These are phyloP conservation scores for Claviceps cyperi DNA, from an alignment of 2,329 filamentous ascomycete species.

Conservation along the genomic window DNA sequence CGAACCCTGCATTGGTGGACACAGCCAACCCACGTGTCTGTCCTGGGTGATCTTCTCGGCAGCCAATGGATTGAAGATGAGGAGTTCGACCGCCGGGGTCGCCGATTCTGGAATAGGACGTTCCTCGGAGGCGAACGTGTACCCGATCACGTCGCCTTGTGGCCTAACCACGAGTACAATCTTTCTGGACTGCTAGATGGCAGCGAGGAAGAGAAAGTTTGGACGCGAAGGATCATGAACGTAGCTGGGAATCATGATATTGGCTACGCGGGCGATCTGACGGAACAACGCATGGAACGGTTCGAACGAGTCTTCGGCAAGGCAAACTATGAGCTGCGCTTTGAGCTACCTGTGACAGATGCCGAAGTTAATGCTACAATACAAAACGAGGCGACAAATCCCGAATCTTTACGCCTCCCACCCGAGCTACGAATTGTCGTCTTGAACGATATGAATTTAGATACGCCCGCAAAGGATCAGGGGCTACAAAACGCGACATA, in stretches of 20 bases:
- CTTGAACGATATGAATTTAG: constrained; percentile 87
- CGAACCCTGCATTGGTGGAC: constrained; percentile 73
- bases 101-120: constrained; percentile 67
- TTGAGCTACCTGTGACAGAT: constrained; percentile 37
- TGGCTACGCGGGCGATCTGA: constrained; percentile 87
- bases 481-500: constrained; percentile 66
- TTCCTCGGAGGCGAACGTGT: constrained; percentile 57
- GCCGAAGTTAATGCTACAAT: constrained; percentile 25
- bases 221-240: constrained; percentile 72
- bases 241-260: constrained; percentile 93
- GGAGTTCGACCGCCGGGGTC: constrained; percentile 63
- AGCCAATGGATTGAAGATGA: constrained; percentile 86
- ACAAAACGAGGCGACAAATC: constrained; percentile 27
- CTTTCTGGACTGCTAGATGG: constrained; percentile 34
- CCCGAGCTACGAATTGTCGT: constrained; percentile 72
- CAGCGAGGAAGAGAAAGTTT: constrained; percentile 33
- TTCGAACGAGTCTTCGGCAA: constrained; percentile 80
- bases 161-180: constrained; percentile 34
- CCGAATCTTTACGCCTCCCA: constrained; percentile 30
- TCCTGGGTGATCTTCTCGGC: constrained; percentile 81
- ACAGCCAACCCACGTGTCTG: constrained; percentile 69
- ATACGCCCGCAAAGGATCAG: constrained; percentile 57
- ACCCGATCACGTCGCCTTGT: constrained; percentile 36
- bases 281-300: constrained; percentile 54
- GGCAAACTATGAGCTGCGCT: constrained; percentile 81